Conservation (phyloP, 2,329 filamentous ascomycete species). For the Cucurbitaria berberidis region DNA sequence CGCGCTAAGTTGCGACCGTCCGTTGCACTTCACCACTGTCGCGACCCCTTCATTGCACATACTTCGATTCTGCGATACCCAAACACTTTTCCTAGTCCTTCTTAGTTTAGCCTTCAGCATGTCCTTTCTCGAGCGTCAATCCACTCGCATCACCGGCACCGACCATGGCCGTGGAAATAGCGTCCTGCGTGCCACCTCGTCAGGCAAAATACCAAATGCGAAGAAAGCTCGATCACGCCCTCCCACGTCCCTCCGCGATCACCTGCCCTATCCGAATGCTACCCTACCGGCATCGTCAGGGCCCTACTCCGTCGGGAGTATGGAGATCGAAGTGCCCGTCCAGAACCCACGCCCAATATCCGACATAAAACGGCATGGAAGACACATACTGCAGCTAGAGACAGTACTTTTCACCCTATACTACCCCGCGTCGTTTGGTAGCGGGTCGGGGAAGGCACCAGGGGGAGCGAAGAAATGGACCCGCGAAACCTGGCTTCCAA, state of each 20-base stretch:
- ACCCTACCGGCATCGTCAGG: slow-evolving; percentile 59
- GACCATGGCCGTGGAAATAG: slow-evolving; percentile 25
- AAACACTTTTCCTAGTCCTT: neutral
- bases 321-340: slow-evolving; percentile 63
- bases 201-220: slow-evolving; percentile 48
- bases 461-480: slow-evolving; percentile 54
- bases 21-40: neutral
- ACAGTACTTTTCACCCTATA: slow-evolving; percentile 71
- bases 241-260: slow-evolving; percentile 56
- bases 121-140: slow-evolving; percentile 36
- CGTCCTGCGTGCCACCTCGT: slow-evolving; percentile 19
- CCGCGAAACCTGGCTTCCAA: slow-evolving; percentile 67
- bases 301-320: slow-evolving; percentile 56
- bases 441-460: slow-evolving; percentile 46
- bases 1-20: slow-evolving; percentile 3
- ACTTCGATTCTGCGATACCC: slow-evolving; percentile 7
- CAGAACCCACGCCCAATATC: slow-evolving; percentile 56
- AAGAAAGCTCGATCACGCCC: slow-evolving; percentile 58
- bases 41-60: neutral
- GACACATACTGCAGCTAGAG: slow-evolving; percentile 59
- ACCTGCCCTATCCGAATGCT: slow-evolving; percentile 52
- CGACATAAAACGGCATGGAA: slow-evolving; percentile 56
- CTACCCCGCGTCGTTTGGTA: slow-evolving; percentile 63
- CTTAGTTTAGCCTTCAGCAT: slow-evolving; percentile 16
- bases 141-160: slow-evolving; percentile 36